These are phyloP conservation scores for Aspergillus pseudoviridinutans DNA, from an alignment of 2,329 filamentous ascomycete species.

Conservation along the genomic window DNA sequence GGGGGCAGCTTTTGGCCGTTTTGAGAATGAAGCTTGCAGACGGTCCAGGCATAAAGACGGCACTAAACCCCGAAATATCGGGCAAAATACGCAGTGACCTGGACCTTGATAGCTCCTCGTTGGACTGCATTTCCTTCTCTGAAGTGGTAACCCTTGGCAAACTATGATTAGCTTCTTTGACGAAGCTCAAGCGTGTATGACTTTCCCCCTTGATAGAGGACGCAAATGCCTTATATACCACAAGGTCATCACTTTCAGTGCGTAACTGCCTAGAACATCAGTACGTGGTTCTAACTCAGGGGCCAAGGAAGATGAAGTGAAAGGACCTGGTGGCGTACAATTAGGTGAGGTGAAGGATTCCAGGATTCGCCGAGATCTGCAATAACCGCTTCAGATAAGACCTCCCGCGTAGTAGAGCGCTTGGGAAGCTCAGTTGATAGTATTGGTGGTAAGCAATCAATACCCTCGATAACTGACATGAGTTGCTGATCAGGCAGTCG, in stretches of 20 bases:
- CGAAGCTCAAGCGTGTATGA: constrained; percentile 58
- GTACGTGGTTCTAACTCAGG: background rate
- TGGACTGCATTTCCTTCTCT: constrained; percentile 42
- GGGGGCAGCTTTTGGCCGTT: constrained; percentile 71
- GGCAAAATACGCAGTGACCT: constrained; percentile 43
- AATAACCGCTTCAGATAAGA: constrained; percentile 73
- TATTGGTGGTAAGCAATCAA: constrained; percentile 73
- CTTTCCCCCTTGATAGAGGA: constrained; percentile 21
- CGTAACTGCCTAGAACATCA: constrained; percentile 55
- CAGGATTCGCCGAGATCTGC: constrained; percentile 77
- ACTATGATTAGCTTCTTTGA: constrained; percentile 67
- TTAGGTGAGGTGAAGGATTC: constrained; percentile 69
- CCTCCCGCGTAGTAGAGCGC: constrained; percentile 68
- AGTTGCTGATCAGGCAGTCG: constrained; percentile 70
- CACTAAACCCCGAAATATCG: constrained; percentile 68
- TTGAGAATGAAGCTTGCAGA: constrained; percentile 81
- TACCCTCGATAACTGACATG: constrained; percentile 69
- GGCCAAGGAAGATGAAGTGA: background rate
- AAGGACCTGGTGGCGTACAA: constrained; percentile 54
- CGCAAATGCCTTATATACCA: constrained; percentile 78
- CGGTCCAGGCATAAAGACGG: constrained; percentile 75
- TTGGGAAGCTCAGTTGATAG: constrained; percentile 69
- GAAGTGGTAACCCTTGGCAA: constrained; percentile 57
- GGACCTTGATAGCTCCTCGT: constrained; percentile 28
- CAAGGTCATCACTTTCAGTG: constrained; percentile 74